These are phyloP conservation scores for Biscogniauxia sp. DNA, from an alignment of 2,329 filamentous ascomycete species.

Conservation along the genomic window DNA sequence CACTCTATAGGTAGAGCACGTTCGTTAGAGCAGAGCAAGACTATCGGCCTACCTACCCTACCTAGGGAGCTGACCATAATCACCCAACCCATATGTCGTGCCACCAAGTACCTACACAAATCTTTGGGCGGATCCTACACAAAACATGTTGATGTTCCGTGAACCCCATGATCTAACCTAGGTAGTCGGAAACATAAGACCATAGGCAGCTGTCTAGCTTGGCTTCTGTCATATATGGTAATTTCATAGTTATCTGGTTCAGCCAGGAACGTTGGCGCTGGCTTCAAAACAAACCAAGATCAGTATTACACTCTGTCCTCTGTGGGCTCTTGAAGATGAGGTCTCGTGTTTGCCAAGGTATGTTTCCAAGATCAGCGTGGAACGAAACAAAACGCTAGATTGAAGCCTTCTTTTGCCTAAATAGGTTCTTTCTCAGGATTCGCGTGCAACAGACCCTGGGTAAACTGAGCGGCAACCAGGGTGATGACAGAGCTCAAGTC, in stretches of 20 bases:
- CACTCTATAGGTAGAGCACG: neutral
- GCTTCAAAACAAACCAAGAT: neutral
- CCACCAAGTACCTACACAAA: neutral
- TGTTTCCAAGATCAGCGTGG: neutral
- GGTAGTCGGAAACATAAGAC: neutral
- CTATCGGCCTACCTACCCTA: too few relatives aligned
- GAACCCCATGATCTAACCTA: neutral
- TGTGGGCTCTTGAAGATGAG: neutral
- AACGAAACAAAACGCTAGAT: neutral
- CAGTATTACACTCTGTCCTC: neutral
- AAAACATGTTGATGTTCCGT: neutral
- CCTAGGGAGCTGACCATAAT: too few relatives aligned
- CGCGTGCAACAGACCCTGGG: neutral
- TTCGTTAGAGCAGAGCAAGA: too few relatives aligned
- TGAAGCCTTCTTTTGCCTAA: neutral
- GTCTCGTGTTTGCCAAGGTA: neutral
- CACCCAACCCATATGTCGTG: too few relatives aligned
- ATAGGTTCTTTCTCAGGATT: neutral
- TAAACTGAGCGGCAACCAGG: neutral
- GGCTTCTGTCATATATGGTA: neutral
- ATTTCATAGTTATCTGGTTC: neutral
- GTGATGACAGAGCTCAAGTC: neutral
- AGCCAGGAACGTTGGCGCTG: neutral
- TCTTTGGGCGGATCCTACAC: neutral
- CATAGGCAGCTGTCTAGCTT: neutral